Evolutionary conservation across 148 eudicot species (phyloP).

Genomic region (Drosera capensis): DNA sequence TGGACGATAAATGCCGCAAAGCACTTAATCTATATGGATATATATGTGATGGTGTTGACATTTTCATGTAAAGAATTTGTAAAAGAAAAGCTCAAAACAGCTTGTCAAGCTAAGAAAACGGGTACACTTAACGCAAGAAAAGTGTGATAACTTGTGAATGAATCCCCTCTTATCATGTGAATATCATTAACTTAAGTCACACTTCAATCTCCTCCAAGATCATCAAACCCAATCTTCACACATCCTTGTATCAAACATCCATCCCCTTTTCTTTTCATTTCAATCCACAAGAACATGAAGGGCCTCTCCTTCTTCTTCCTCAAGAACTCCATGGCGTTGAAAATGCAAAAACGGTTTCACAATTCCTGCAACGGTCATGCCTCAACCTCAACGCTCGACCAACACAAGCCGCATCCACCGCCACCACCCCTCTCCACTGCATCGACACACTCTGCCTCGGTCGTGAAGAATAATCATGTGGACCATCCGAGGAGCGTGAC

Average conservation of each 20-base stretch:
- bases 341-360: slow-evolving; percentile 50
- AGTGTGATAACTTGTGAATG: slow-evolving; percentile 24
- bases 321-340: slow-evolving; percentile 47
- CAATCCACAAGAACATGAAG: slow-evolving; percentile 26
- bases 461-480: slow-evolving; percentile 7
- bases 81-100: too few species aligned
- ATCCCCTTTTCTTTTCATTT: background rate
- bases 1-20: too few species aligned
- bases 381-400: slow-evolving; percentile 62
- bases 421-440: slow-evolving; percentile 1
- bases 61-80: too few species aligned
- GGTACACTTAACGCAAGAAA: too few species aligned
- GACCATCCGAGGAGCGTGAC: slow-evolving; percentile 28
- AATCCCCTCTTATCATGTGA: slow-evolving; percentile 35
- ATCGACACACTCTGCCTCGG: too few species aligned
- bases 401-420: slow-evolving; percentile 11
- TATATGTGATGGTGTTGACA: too few species aligned
- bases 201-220: slow-evolving; percentile 7
- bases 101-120: too few species aligned
- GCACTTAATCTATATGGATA: too few species aligned
- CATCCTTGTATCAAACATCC: slow-evolving; percentile 4
- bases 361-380: slow-evolving; percentile 43
- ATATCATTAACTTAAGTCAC: slow-evolving; percentile 8
- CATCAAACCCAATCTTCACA: slow-evolving; percentile 27
- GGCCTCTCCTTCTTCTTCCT: slow-evolving; percentile 58